Evolutionary conservation across 2,329 filamentous ascomycete genomes (phyloP).

Genomic region (Stemphylium vesicarium): DNA sequence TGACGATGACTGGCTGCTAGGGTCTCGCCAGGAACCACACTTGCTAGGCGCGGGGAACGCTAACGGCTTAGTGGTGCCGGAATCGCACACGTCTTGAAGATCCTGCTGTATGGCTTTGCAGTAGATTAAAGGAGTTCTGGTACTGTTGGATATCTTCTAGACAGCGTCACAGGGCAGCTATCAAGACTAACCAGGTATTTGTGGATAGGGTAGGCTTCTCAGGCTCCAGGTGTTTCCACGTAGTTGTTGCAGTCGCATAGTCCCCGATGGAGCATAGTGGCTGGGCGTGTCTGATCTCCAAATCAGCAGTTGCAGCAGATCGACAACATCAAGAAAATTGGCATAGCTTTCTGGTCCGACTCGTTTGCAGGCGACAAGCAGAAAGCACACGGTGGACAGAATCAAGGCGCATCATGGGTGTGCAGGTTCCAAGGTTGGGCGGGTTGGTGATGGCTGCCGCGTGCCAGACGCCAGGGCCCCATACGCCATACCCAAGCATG

Average conservation of each 20-base stretch:
- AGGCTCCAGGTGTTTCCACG: conserved; percentile 3
- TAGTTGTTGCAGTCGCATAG: conserved; percentile 14
- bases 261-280: conserved; percentile 20
- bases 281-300: conserved; percentile 9
- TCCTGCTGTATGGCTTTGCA: conserved; percentile 14
- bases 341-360: not conserved
- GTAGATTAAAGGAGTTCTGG: not conserved
- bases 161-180: not conserved
- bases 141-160: not conserved
- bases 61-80: conserved; percentile 24
- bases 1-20: conserved; percentile 24
- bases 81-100: conserved; percentile 19
- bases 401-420: conserved; percentile 4
- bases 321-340: not conserved
- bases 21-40: conserved; percentile 30
- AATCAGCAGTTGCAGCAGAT: conserved; percentile 5
- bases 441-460: conserved; percentile 25
- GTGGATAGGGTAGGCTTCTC: not conserved
- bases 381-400: conserved; percentile 3
- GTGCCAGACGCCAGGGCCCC: conserved; percentile 33
- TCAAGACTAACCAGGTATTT: not conserved
- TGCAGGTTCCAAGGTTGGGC: conserved; percentile 24
- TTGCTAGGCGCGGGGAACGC: conserved; percentile 33
- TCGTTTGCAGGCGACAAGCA: conserved; percentile 6
- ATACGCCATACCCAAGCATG: conserved; percentile 28